These are phyloP conservation scores for Penicillium maclennaniae DNA, from an alignment of 495 filamentous ascomycete species.

Conservation along the genomic window DNA sequence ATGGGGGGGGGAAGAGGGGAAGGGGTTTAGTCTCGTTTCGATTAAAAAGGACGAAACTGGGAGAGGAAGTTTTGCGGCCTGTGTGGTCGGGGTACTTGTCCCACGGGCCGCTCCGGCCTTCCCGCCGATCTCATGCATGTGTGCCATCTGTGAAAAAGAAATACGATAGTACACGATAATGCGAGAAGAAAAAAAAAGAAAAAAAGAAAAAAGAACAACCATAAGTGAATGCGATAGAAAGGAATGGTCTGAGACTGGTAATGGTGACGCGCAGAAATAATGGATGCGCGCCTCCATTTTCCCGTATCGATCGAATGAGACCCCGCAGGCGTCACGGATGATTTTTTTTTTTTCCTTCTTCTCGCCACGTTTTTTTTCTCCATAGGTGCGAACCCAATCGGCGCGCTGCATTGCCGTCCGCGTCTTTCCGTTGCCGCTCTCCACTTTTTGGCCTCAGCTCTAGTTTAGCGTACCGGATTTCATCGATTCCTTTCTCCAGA, in stretches of 20 bases:
- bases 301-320: not conserved
- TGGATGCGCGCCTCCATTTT: not conserved
- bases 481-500: not conserved
- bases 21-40: not conserved
- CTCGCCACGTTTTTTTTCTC: slow-evolving; percentile 44
- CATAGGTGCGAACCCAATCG: slow-evolving; percentile 27
- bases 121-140: slow-evolving; percentile 49
- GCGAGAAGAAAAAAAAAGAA: not conserved
- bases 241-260: not conserved
- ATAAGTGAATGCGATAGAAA: no score
- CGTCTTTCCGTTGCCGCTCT: slow-evolving; percentile 39
- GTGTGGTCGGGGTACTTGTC: slow-evolving; percentile 31
- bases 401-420: slow-evolving; percentile 41
- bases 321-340: not conserved
- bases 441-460: slow-evolving; percentile 18
- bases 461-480: slow-evolving; percentile 18
- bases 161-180: not conserved
- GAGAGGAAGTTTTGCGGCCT: slow-evolving; percentile 16
- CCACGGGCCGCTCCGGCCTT: slow-evolving; percentile 47
- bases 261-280: not conserved
- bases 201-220: not conserved
- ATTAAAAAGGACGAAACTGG: not conserved
- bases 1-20: no score
- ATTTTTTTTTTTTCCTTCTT: not conserved
- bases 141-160: slow-evolving; percentile 22